A percentile compares a stretch with the other conserved stretches of the same genome.
These are phyloP conservation scores for Rhizopogon vulgaris DNA, from an alignment of 768 basidiomycete species.

Conservation along the genomic window DNA sequence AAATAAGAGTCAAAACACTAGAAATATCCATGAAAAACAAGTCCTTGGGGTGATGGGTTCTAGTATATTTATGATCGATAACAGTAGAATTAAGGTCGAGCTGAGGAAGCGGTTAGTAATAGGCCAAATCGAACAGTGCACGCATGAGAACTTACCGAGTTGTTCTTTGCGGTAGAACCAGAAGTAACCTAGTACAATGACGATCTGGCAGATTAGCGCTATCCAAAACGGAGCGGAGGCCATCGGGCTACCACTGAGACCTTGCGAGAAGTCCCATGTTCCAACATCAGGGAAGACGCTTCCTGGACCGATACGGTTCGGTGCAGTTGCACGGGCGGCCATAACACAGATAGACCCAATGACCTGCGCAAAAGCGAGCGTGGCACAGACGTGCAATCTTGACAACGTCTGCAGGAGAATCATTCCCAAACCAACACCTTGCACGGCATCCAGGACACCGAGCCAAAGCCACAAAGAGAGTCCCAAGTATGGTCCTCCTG, in stretches of 20 bases:
- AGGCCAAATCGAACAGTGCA: neutral
- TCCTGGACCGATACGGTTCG: constrained; percentile 82
- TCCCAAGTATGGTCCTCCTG: constrained; percentile 81
- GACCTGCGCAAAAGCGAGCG: constrained; percentile 84
- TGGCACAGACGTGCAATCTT: constrained; percentile 90
- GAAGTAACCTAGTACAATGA: constrained; percentile 90
- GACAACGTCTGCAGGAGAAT: constrained; percentile 88
- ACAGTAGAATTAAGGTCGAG: constrained; percentile 18
- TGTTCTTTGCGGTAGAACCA: constrained; percentile 98
- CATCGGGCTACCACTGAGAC: constrained; percentile 74
- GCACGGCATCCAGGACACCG: constrained; percentile 88
- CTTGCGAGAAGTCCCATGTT: constrained; percentile 80
- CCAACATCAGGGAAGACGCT: constrained; percentile 90
- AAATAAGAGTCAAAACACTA: neutral
- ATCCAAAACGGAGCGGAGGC: constrained; percentile 86
- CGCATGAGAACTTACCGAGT: constrained; percentile 46
- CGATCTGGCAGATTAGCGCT: constrained; percentile 68
- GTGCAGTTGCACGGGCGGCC: constrained; percentile 87
- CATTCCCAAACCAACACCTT: constrained; percentile 92
- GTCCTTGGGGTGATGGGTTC: constrained; percentile 1
- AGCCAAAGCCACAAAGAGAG: constrained; percentile 93
- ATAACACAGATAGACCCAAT: constrained; percentile 90
- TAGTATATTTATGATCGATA: neutral
- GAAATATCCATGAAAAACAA: neutral
- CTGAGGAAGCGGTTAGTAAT: constrained; percentile 4